phyloP scores from a whole-genome alignment of 257 asterid genomes.

The Capsicum rhomboideum region DNA sequence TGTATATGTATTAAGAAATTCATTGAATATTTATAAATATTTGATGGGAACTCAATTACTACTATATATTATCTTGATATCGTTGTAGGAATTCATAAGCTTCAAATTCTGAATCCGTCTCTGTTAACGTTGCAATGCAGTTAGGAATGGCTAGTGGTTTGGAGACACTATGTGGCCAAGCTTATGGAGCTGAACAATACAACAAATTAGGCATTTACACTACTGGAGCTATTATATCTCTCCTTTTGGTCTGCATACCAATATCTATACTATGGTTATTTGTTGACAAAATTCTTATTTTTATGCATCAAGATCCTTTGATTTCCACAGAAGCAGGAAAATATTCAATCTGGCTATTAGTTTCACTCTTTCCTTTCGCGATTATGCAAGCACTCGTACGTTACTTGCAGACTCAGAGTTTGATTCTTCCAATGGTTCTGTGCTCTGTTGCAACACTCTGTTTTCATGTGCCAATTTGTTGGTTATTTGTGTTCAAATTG shows the following conservation, averaged over 20 bases:
- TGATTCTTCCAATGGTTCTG: conserved; percentile 13
- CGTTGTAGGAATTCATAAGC: not conserved
- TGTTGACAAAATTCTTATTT: conserved; percentile 3
- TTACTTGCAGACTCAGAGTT: conserved; percentile 5
- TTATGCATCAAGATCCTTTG: conserved; percentile 11
- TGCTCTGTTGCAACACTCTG: conserved; percentile 1
- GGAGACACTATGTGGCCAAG: conserved; percentile 19
- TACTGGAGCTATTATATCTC: conserved; percentile 4
- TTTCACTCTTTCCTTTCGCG: conserved; percentile 2
- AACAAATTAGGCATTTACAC: conserved; percentile 7
- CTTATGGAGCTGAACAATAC: conserved; percentile 12
- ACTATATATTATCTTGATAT: not conserved
- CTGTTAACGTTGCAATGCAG: not conserved
- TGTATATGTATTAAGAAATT: too few species aligned
- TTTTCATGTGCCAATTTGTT: conserved; percentile 8
- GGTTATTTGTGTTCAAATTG: conserved; percentile 8
- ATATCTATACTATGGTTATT: conserved; percentile 9
- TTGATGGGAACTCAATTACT: not conserved
- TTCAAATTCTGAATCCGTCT: not conserved
- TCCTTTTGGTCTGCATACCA: conserved; percentile 11
- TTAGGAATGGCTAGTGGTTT: conserved; percentile 11
- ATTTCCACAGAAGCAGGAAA: conserved; percentile 9
- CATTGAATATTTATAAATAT: not conserved
- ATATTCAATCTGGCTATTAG: not conserved
- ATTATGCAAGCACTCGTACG: conserved; percentile 4